phyloP scores from a whole-genome alignment of 345 rosid genomes.

The Excoecaria cochinchinensis region DNA sequence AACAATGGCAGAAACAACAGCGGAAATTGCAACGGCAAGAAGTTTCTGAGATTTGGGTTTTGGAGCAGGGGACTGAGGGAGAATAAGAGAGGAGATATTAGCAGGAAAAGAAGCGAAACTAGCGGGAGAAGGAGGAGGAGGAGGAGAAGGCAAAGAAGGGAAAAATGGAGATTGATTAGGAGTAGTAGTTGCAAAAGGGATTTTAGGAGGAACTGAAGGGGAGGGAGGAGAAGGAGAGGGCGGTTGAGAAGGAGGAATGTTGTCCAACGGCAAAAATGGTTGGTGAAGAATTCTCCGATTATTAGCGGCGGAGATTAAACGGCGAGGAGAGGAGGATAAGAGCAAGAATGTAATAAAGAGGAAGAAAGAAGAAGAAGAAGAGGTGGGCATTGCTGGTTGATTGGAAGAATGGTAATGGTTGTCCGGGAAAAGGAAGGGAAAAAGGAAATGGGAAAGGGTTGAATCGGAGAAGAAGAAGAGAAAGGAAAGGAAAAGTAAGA shows the following conservation, averaged over 20 bases:
- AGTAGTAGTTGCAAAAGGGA: slow-evolving; percentile 47
- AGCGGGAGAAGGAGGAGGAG: slow-evolving; percentile 64
- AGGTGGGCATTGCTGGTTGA: slow-evolving; percentile 38
- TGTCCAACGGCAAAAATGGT: slow-evolving; percentile 52
- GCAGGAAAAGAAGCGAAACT: slow-evolving; percentile 85
- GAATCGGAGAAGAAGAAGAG: background rate
- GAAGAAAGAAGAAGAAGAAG: slow-evolving; percentile 7
- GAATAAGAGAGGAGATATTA: slow-evolving; percentile 79
- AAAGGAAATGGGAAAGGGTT: slow-evolving; percentile 2
- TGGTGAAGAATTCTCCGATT: slow-evolving; percentile 77
- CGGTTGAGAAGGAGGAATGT: slow-evolving; percentile 48
- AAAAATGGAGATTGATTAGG: slow-evolving; percentile 65
- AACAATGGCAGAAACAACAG: slow-evolving; percentile 45
- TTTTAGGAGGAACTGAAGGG: slow-evolving; percentile 37
- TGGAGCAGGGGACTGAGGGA: slow-evolving; percentile 57
- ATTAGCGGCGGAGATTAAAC: slow-evolving; percentile 12
- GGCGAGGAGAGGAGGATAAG: slow-evolving; percentile 16
- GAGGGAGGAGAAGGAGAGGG: slow-evolving; percentile 45
- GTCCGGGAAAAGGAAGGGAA: background rate
- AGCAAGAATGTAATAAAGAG: slow-evolving; percentile 30
- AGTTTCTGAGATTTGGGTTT: slow-evolving; percentile 47
- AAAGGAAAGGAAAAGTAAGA: background rate
- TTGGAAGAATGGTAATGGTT: background rate
- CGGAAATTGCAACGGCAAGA: slow-evolving; percentile 47
- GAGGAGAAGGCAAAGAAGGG: slow-evolving; percentile 75